These are phyloP conservation scores for Saccharum hybrid DNA, from an alignment of 202 grass and related monocot species.

Conservation along the genomic window DNA sequence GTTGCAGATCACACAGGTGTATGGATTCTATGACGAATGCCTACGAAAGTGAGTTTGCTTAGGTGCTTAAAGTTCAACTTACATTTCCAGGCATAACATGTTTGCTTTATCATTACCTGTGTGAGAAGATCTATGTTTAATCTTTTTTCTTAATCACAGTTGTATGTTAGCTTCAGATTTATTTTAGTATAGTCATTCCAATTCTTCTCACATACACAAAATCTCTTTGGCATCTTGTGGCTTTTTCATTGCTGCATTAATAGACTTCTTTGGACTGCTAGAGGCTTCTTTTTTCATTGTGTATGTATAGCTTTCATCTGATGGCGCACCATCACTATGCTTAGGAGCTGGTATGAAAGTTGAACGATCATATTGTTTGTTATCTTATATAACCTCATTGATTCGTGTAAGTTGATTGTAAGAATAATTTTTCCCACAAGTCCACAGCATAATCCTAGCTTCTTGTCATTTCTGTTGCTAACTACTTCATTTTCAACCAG, in stretches of 20 bases:
- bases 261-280: constrained; percentile 6
- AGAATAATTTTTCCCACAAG: neutral
- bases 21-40: constrained; percentile 90
- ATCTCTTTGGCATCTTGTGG: constrained; percentile 17
- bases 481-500: constrained; percentile 52
- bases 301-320: constrained; percentile 14
- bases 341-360: constrained; percentile 19
- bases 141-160: constrained; percentile 12
- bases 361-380: constrained; percentile 17
- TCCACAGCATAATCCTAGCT: neutral
- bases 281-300: constrained; percentile 11
- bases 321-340: constrained; percentile 25
- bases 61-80: constrained; percentile 33
- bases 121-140: neutral
- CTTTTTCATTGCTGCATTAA: neutral
- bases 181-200: neutral
- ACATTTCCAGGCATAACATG: constrained; percentile 36
- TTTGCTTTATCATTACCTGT: constrained; percentile 23
- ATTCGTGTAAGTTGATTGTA: constrained; percentile 17
- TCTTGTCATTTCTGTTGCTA: constrained; percentile 31
- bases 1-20: constrained; percentile 83
- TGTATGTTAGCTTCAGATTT: constrained; percentile 19
- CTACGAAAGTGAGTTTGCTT: constrained; percentile 80
- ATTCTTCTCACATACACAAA: neutral
- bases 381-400: constrained; percentile 36